Evolutionary conservation across 441 rosid genomes (phyloP), one percentile per base, ranked within the genome.

Genomic region (Populus hybrid): DNA sequence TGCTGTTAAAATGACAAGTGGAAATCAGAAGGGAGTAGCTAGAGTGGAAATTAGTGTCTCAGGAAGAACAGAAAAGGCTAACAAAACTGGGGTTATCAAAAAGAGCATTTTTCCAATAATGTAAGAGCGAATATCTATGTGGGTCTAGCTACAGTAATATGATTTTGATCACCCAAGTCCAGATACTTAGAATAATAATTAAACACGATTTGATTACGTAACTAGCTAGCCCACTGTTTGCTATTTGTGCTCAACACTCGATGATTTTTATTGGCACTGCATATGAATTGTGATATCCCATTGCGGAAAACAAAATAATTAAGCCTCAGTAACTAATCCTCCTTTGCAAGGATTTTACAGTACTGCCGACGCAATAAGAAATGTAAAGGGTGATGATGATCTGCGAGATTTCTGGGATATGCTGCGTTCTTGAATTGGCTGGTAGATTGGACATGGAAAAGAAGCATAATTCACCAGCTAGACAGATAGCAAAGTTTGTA

Each of bases 361-460:
- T 4, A 9, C 65, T 78, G 72, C 75, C 75, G 78, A 81, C 70
- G 68, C 38, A 4, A 30, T 28, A 57, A 35, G 74, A 77, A 12
- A 61, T 30, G 46, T 1, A 24, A 8, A 20, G 36, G 50, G 32
- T 42, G 16, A 65, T 65, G 69, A 46, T 69, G 50, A 65, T 77
- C 74, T 24, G 76, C 86, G 84, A 69, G 84, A 86, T 86, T 73
- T 76, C 4, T 63, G 86, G 84, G 85, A 86, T 84, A 71, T 86
- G 88, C 71, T 79, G 35, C 10, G 42, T 70, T 66, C 64, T 21
- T 14, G 74, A 53, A 79, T 70, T 79, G 72, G 69, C 34, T 50
- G 28, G 53, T 32, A 38, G 80, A 77, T 46, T 20, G 30, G 73
- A 71, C 75, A 69, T 73, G 61, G 36, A 10, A 64, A 38, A 24